These are phyloP conservation scores for Somion occarium DNA, from an alignment of 1,284 basidiomycete species.

Conservation along the genomic window DNA sequence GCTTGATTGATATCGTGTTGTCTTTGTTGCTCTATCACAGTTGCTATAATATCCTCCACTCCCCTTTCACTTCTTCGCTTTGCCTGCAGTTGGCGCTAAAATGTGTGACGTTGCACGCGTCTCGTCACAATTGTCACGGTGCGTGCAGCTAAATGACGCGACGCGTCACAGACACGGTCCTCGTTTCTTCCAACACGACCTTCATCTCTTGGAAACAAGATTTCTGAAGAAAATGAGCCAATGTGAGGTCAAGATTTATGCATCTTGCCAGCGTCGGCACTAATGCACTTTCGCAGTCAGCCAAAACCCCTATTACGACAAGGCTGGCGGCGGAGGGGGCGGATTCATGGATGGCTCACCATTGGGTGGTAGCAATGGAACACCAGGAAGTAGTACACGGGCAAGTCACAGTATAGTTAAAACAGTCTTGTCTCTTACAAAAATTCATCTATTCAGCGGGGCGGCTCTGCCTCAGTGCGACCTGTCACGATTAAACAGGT, in stretches of 20 bases:
- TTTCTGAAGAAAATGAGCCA: slow-evolving; percentile 34
- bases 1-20: not conserved
- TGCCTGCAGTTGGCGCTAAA: not conserved
- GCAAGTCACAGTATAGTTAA: too few species aligned
- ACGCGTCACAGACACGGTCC: slow-evolving; percentile 1
- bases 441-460: too few species aligned
- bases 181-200: not conserved
- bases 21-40: not conserved
- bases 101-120: slow-evolving; percentile 8
- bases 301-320: slow-evolving; percentile 34
- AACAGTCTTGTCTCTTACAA: too few species aligned
- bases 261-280: not conserved
- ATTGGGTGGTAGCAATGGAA: slow-evolving; percentile 37
- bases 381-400: slow-evolving; percentile 38
- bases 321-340: slow-evolving; percentile 29
- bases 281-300: slow-evolving; percentile 11
- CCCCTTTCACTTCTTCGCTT: slow-evolving; percentile 1
- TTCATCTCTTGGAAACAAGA: not conserved
- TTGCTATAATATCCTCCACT: slow-evolving; percentile 2
- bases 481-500: slow-evolving; percentile 88
- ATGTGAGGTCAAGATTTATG: slow-evolving; percentile 26
- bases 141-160: slow-evolving; percentile 3
- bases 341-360: slow-evolving; percentile 41
- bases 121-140: slow-evolving; percentile 10
- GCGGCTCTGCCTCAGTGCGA: slow-evolving; percentile 63